A percentile compares a stretch with the other conserved stretches of the same genome.
phyloP scores from a whole-genome alignment of 106 monocot genomes.

The Xerophyta viscosa region DNA sequence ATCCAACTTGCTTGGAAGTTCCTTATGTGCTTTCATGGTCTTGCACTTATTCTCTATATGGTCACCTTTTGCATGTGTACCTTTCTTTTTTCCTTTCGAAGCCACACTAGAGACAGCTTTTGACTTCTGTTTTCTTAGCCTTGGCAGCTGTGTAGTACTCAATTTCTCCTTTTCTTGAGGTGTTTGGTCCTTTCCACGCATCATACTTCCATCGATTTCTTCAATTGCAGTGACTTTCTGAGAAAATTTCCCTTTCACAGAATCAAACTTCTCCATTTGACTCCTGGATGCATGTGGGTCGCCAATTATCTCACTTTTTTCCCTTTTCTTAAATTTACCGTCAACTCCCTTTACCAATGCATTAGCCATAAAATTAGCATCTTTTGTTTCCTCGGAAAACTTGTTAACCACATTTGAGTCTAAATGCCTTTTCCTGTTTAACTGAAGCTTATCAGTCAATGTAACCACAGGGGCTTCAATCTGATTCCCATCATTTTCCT shows the following conservation, averaged over 20 bases:
- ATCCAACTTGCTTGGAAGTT: slow-evolving; percentile 7
- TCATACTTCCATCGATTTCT: slow-evolving; percentile 1
- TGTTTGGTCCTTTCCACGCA: slow-evolving; percentile 2
- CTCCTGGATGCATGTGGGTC: background rate
- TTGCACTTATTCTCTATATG: slow-evolving; percentile 12
- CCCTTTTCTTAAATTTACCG: background rate
- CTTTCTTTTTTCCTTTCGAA: slow-evolving; percentile 30
- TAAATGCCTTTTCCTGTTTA: slow-evolving; percentile 1
- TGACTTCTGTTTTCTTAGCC: slow-evolving; percentile 6
- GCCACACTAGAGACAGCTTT: background rate
- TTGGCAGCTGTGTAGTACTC: no score
- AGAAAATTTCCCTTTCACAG: slow-evolving; percentile 10
- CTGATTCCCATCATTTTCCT: slow-evolving; percentile 1
- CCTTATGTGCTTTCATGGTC: slow-evolving; percentile 5
- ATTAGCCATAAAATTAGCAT: background rate
- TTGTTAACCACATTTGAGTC: slow-evolving; percentile 4
- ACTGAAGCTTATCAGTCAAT: background rate
- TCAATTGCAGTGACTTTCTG: slow-evolving; percentile 8
- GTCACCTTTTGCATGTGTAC: slow-evolving; percentile 8
- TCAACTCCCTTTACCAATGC: background rate
- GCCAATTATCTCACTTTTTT: background rate
- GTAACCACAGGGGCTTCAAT: background rate
- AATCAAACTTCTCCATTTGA: slow-evolving; percentile 10
- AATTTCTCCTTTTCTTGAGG: slow-evolving; percentile 10
- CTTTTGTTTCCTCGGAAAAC: slow-evolving; percentile 9